These are phyloP conservation scores for Purshia tridentata DNA, from an alignment of 306 rosid genomes.

Conservation along the genomic window DNA sequence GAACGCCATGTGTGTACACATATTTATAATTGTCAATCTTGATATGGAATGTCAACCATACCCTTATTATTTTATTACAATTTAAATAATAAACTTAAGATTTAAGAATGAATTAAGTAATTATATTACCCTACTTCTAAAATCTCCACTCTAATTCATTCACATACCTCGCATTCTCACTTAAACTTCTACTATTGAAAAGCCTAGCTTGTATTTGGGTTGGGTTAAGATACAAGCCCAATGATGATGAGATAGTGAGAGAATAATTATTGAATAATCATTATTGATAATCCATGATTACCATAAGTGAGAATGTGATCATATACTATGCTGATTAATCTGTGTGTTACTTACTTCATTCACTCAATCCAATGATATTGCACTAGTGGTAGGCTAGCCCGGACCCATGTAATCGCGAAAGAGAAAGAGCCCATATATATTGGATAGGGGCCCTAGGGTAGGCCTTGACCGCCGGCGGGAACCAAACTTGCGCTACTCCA, in stretches of 20 bases:
- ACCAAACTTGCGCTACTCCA: not conserved
- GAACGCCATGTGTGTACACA: no score
- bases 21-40: no score
- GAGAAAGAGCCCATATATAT: not conserved
- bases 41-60: no score
- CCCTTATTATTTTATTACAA: no score
- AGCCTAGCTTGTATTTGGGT: not conserved
- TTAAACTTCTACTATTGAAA: not conserved
- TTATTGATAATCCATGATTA: not conserved
- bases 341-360: not conserved
- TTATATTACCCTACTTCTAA: no score
- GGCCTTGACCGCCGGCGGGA: slow-evolving; percentile 5
- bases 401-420: not conserved
- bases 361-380: not conserved
- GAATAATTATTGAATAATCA: not conserved
- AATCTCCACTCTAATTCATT: no score
- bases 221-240: not conserved
- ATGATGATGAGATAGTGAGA: not conserved
- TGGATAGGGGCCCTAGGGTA: no score
- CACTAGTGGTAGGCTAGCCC: not conserved
- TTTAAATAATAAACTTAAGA: no score
- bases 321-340: not conserved
- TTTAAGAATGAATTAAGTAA: no score
- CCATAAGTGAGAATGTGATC: not conserved
- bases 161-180: no score